Conservation (phyloP, 176 grass and related monocot genomes). For the Avena insularis region DNA sequence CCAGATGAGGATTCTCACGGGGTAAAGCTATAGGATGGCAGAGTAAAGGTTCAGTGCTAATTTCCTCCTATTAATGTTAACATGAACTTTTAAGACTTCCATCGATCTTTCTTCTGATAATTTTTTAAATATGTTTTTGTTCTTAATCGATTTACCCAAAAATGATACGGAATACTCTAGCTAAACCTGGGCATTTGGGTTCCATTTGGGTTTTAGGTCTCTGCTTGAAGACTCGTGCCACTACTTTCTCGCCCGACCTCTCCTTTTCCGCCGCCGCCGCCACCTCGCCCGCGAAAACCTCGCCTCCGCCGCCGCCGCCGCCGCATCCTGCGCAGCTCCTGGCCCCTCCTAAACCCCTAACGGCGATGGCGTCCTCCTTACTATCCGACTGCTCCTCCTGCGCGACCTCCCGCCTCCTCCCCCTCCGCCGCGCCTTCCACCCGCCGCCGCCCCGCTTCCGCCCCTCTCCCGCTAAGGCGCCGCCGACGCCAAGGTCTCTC, state of each 20-base stretch:
- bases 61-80: not conserved
- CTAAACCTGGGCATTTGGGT: not conserved
- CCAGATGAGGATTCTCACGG: too few relatives aligned
- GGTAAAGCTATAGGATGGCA: too few relatives aligned
- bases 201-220: constrained; percentile 4
- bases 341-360: not conserved
- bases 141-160: not conserved
- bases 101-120: too few relatives aligned
- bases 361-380: constrained; percentile 56
- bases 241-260: constrained; percentile 6
- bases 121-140: not conserved
- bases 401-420: constrained; percentile 52
- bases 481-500: constrained; percentile 17
- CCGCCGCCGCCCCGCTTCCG: constrained; percentile 44
- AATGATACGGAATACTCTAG: too few relatives aligned
- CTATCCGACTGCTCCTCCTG: constrained; percentile 63
- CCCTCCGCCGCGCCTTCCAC: constrained; percentile 48
- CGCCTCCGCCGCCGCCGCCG: not conserved
- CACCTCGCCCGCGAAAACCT: not conserved
- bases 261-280: constrained; percentile 17
- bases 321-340: not conserved
- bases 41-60: too few relatives aligned
- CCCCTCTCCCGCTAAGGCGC: not conserved
- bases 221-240: not conserved
- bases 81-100: too few relatives aligned